Evolutionary conservation across 108 stramenopile genomes (phyloP).

Genomic region (Epipyxis sp.): DNA sequence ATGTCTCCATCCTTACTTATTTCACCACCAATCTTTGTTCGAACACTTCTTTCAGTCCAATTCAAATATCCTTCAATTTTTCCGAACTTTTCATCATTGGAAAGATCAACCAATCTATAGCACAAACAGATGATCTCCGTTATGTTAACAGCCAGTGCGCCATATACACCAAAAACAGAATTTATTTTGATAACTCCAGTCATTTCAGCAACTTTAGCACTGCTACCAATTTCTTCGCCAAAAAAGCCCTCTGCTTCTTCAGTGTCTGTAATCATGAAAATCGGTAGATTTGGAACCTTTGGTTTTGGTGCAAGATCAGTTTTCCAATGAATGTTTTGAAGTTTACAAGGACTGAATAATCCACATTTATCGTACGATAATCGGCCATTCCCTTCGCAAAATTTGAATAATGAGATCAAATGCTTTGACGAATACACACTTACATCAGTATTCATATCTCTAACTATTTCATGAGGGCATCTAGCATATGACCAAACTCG

Average conservation of each 20-base stretch:
- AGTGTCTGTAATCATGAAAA: too few species aligned
- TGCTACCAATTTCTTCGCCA: too few species aligned
- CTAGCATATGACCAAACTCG: neutral
- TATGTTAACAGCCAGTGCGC: neutral
- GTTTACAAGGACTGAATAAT: too few species aligned
- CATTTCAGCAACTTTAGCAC: too few species aligned
- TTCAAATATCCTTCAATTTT: neutral
- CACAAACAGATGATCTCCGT: neutral
- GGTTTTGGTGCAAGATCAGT: too few species aligned
- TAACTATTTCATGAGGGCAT: neutral
- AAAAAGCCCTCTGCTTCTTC: too few species aligned
- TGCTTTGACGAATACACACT: neutral
- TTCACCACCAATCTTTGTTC: neutral
- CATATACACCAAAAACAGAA: neutral
- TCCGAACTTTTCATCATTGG: neutral
- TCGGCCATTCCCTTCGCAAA: too few species aligned
- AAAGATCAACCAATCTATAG: neutral
- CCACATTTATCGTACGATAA: too few species aligned
- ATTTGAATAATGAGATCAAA: too few species aligned
- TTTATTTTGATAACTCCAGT: too few species aligned
- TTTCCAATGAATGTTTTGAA: too few species aligned
- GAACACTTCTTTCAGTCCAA: neutral
- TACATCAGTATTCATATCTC: neutral
- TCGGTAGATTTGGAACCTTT: too few species aligned
- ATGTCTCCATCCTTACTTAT: neutral